Evolutionary conservation across 2,329 filamentous ascomycete species (phyloP).

Genomic region (Cytospora schulzeri): DNA sequence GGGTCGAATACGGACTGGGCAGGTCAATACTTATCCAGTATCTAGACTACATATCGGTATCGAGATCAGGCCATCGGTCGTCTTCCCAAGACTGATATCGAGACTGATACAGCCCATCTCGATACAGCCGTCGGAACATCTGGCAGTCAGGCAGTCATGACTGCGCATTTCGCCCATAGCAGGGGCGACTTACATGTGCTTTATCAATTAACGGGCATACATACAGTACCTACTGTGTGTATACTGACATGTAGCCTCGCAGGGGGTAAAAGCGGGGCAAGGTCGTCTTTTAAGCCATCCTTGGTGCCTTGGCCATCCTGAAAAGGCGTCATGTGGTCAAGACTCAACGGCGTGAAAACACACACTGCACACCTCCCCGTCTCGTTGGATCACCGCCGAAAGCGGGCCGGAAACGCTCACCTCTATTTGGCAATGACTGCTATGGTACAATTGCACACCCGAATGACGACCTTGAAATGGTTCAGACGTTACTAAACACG

Average conservation of each 20-base stretch:
- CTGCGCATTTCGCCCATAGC: slow-evolving; percentile 1
- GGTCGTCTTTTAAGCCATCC: neutral
- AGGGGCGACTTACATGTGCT: too few species aligned
- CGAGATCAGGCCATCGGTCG: neutral
- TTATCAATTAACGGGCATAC: too few species aligned
- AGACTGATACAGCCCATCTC: slow-evolving; percentile 20
- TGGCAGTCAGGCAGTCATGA: slow-evolving; percentile 6
- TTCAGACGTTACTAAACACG: neutral
- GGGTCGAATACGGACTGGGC: too few species aligned
- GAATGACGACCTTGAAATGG: neutral
- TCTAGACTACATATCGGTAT: too few species aligned
- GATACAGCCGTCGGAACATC: slow-evolving; percentile 4
- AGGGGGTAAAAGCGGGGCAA: slow-evolving; percentile 10
- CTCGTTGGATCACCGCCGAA: slow-evolving; percentile 12
- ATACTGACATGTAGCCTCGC: neutral
- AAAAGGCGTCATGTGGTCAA: slow-evolving; percentile 8
- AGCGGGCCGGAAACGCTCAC: slow-evolving; percentile 5
- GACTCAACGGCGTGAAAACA: slow-evolving; percentile 11
- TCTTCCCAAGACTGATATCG: neutral
- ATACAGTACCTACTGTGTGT: too few species aligned
- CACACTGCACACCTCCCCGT: too few species aligned
- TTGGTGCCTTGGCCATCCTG: neutral
- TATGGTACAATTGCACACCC: neutral
- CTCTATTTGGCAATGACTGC: neutral
- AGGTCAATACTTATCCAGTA: too few species aligned